Percentiles rank a stretch among this genome's conserved stretches.
Conservation (phyloP, 2,329 filamentous ascomycete species). For the Colletotrichum sansevieriae region DNA sequence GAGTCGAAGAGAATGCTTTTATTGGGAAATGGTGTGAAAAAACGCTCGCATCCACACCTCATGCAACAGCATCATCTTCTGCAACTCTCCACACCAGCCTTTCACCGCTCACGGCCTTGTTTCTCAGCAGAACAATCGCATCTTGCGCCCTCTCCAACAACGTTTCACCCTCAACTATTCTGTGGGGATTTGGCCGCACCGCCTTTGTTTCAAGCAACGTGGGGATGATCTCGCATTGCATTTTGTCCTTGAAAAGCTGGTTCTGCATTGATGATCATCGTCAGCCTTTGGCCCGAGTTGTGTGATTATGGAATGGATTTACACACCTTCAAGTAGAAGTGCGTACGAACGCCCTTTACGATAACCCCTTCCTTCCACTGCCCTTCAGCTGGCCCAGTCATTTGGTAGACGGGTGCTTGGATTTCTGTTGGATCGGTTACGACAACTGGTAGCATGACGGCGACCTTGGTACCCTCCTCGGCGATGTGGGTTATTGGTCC, state of each 20-base stretch:
- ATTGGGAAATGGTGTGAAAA: too few species aligned
- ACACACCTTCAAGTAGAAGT: slow-evolving; percentile 64
- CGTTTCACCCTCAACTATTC: slow-evolving; percentile 56
- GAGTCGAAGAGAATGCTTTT: too few species aligned
- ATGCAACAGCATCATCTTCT: slow-evolving; percentile 8
- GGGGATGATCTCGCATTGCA: slow-evolving; percentile 68
- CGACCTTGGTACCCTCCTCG: slow-evolving; percentile 62
- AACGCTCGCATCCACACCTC: background rate
- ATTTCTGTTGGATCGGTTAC: slow-evolving; percentile 63
- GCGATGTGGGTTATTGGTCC: slow-evolving; percentile 64
- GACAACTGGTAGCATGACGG: slow-evolving; percentile 72
- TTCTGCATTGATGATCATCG: slow-evolving; percentile 56
- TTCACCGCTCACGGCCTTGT: slow-evolving; percentile 56
- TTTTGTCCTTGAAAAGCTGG: slow-evolving; percentile 65
- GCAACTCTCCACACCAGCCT: slow-evolving; percentile 54
- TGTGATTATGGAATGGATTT: background rate
- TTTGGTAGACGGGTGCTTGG: slow-evolving; percentile 64
- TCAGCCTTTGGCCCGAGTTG: too few species aligned
- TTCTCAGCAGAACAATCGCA: slow-evolving; percentile 52
- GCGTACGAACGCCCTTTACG: slow-evolving; percentile 66
- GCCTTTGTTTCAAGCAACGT: slow-evolving; percentile 55
- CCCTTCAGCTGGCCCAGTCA: slow-evolving; percentile 59
- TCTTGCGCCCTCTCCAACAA: slow-evolving; percentile 55
- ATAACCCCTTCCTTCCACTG: slow-evolving; percentile 67
- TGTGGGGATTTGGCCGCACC: slow-evolving; percentile 57